Evolutionary conservation across 2,329 filamentous ascomycete genomes (phyloP).

Genomic region (Talaromyces sp.): DNA sequence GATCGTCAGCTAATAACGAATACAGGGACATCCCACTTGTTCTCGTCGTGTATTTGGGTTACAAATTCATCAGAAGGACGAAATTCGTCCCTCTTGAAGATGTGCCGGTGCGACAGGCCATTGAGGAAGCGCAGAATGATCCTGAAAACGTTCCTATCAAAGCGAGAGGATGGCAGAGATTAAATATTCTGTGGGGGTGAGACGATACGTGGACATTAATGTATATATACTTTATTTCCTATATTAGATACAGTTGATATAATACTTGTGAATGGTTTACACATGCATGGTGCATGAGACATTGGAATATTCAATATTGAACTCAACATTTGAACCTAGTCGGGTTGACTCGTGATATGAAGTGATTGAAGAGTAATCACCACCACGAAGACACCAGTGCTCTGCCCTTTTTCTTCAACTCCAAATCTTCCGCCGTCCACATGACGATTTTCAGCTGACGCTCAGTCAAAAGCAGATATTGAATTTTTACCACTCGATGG

Average conservation of each 20-base stretch:
- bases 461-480: slow-evolving; percentile 8
- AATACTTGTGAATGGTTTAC: not conserved
- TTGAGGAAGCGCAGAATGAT: slow-evolving; percentile 42
- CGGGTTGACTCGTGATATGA: no score
- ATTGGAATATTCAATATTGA: no score
- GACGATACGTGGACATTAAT: not conserved
- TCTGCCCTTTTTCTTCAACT: slow-evolving; percentile 5
- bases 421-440: slow-evolving; percentile 8
- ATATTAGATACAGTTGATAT: not conserved
- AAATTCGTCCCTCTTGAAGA: slow-evolving; percentile 48
- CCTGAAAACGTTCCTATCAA: slow-evolving; percentile 30
- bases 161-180: slow-evolving; percentile 20
- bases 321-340: no score
- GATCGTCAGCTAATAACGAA: not conserved
- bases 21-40: slow-evolving; percentile 59
- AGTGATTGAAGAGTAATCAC: not conserved
- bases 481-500: slow-evolving; percentile 4
- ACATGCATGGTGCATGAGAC: not conserved
- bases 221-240: not conserved
- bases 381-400: slow-evolving; percentile 8
- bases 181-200: slow-evolving; percentile 32
- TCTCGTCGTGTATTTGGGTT: slow-evolving; percentile 53
- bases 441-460: slow-evolving; percentile 9
- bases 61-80: slow-evolving; percentile 64
- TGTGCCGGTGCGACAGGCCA: slow-evolving; percentile 51